Base-by-base conservation (phyloP, 2,329 filamentous ascomycete species). In the Phaeoacremonium minimum region DNA sequence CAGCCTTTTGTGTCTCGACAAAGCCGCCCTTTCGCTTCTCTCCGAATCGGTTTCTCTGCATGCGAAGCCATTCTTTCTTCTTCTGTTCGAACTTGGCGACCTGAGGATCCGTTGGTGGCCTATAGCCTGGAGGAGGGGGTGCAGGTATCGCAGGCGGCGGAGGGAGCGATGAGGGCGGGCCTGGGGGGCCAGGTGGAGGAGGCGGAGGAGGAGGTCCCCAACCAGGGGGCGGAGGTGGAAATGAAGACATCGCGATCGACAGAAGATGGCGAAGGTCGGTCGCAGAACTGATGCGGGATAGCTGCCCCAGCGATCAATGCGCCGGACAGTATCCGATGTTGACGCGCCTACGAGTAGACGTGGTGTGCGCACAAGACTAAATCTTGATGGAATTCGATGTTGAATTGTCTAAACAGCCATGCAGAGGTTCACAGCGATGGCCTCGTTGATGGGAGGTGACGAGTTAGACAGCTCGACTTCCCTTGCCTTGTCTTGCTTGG, bases 1-100 rank as follows among this genome's bases (percentile, higher is more conserved):
- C 93, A 8, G 89, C 89, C 73, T 98, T 98, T 57, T 97, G 91
- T 6, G 90, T 95, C 66, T 98, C 91, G 2, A 98, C 88, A 46
- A 96, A 97, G 1, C 94, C 93, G 15, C 85, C 88, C 65, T 95
- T 95, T 43, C 93, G 78, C 77, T 96, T 97, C 75, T 98, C 94
- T 35, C 89, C 89, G 47, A 97, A 98, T 36, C 93, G 82, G 60
- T 89, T 93, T 51, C 89, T 82, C 67, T 95, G 93, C 47, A 77
- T 80, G 44, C 90, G 85, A 53, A 97, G 73, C 94, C 94, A 98
- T 82, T 96, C 90, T 61, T 89, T 95, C 76, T 97, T 98, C 76
- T 97, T 98, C 64, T 96, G 87, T 40, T 90, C 87, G 56, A 96
- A 95, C 68, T 98, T 98, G 35, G 89, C 89, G 53, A 87, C 75